Percentiles rank a stretch among this genome's conserved stretches.
phyloP scores from a whole-genome alignment of 1,284 basidiomycete genomes.

The Athelia psychrophila region DNA sequence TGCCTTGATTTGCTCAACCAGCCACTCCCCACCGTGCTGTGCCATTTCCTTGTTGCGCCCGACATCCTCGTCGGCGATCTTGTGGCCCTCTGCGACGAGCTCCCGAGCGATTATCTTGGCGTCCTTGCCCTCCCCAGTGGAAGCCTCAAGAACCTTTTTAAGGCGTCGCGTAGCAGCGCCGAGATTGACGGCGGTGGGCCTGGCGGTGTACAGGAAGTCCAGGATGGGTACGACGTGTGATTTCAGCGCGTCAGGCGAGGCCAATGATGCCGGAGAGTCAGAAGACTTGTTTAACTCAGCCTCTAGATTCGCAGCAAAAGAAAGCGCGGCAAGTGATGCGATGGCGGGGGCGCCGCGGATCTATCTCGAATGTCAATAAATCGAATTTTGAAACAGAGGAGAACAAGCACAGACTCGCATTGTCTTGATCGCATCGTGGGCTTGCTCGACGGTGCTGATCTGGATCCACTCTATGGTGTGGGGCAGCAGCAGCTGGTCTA shows the following conservation, averaged over 20 bases:
- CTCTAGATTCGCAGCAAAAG: conserved; percentile 64
- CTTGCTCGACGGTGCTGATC: conserved; percentile 74
- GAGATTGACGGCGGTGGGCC: conserved; percentile 95
- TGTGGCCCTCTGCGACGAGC: conserved; percentile 60
- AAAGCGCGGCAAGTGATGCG: conserved; percentile 83
- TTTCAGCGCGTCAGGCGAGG: conserved; percentile 45
- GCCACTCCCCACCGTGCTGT: conserved; percentile 81
- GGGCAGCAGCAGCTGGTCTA: conserved; percentile 83
- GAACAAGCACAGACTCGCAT: conserved; percentile 69
- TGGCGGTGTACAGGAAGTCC: conserved; percentile 75
- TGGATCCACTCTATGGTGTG: conserved; percentile 75
- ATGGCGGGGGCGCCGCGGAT: conserved; percentile 95
- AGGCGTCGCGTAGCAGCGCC: conserved; percentile 80
- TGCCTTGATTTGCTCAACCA: conserved; percentile 53
- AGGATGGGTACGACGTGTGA: conserved; percentile 56
- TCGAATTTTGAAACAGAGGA: not conserved
- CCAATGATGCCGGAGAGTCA: conserved; percentile 47
- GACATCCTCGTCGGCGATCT: conserved; percentile 81
- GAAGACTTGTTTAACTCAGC: conserved; percentile 38
- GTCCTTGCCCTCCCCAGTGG: conserved; percentile 38
- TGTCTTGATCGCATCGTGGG: conserved; percentile 87
- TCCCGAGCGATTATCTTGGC: conserved; percentile 48
- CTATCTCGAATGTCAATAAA: conserved; percentile 32
- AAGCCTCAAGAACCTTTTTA: conserved; percentile 39
- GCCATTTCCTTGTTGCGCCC: conserved; percentile 83